Percentiles rank a stretch among this genome's conserved stretches.
Conservation (phyloP, 208 protist species). For the Trypanosoma cruzi region DNA sequence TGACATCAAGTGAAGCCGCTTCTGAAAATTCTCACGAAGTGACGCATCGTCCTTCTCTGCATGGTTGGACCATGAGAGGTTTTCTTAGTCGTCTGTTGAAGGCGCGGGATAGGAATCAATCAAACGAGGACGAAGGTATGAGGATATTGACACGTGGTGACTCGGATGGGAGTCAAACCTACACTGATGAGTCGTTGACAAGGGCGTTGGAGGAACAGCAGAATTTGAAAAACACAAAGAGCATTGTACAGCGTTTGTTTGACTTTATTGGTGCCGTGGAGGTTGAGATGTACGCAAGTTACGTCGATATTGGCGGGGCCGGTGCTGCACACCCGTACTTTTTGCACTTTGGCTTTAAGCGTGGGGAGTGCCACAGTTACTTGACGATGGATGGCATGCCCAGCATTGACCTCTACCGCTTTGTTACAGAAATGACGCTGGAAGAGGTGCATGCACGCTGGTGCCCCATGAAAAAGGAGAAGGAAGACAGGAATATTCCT, state of each 20-base stretch:
- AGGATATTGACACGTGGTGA: neutral
- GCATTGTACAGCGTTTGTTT: constrained; percentile 66
- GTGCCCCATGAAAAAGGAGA: constrained; percentile 41
- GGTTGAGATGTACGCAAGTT: constrained; percentile 71
- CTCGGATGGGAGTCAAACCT: neutral
- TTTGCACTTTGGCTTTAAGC: constrained; percentile 70
- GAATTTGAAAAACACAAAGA: constrained; percentile 17
- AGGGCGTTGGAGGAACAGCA: constrained; percentile 19
- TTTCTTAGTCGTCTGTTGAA: neutral
- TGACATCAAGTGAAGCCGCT: constrained; percentile 22
- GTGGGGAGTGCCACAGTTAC: constrained; percentile 61
- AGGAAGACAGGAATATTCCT: constrained; percentile 2
- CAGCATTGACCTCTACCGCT: constrained; percentile 71
- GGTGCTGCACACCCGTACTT: constrained; percentile 75
- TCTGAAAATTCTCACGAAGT: neutral
- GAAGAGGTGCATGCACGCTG: constrained; percentile 75
- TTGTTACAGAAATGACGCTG: constrained; percentile 72
- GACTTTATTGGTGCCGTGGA: constrained; percentile 76
- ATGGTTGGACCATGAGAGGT: neutral
- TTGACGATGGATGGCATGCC: constrained; percentile 65
- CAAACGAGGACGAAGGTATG: neutral
- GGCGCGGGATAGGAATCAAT: neutral
- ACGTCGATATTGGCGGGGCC: constrained; percentile 71
- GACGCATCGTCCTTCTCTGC: neutral
- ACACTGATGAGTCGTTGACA: neutral